A percentile compares a stretch with the other conserved stretches of the same genome.
Conservation (phyloP, 179 eudicot species). For the Spergularia azorica region DNA sequence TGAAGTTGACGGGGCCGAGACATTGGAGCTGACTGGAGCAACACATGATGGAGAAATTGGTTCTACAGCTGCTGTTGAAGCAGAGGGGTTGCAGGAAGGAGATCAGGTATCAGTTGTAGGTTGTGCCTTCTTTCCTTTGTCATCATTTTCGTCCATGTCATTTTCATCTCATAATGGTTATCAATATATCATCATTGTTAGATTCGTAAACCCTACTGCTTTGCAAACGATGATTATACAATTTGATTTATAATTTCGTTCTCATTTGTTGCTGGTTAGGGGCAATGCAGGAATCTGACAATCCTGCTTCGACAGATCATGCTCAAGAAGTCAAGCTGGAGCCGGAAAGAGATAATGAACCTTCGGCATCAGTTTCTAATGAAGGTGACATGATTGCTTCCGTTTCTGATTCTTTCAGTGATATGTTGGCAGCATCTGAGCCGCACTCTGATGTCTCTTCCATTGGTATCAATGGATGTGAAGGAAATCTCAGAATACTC, state of each 20-base stretch:
- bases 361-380: conserved; percentile 23
- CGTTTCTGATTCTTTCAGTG: conserved; percentile 19
- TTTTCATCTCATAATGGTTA: neutral
- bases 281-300: conserved; percentile 81
- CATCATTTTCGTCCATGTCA: neutral
- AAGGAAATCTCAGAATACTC: conserved; percentile 27
- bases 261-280: conserved; percentile 77
- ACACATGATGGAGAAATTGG: conserved; percentile 20
- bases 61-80: conserved; percentile 30
- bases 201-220: neutral
- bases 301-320: conserved; percentile 34
- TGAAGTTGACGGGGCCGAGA: conserved; percentile 23
- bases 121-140: conserved; percentile 57
- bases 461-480: conserved; percentile 24
- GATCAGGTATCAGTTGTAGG: conserved; percentile 90
- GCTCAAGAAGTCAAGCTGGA: conserved; percentile 37
- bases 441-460: conserved; percentile 29
- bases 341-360: conserved; percentile 33
- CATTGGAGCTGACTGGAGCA: conserved; percentile 26
- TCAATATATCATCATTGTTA: neutral
- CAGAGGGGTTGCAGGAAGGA: conserved; percentile 36
- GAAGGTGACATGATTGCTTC: conserved; percentile 26
- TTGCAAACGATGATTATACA: neutral
- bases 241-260: conserved; percentile 44
- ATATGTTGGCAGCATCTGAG: conserved; percentile 24